phyloP scores from a whole-genome alignment of 805 yeast genomes.

The Danielia oregonensis region DNA sequence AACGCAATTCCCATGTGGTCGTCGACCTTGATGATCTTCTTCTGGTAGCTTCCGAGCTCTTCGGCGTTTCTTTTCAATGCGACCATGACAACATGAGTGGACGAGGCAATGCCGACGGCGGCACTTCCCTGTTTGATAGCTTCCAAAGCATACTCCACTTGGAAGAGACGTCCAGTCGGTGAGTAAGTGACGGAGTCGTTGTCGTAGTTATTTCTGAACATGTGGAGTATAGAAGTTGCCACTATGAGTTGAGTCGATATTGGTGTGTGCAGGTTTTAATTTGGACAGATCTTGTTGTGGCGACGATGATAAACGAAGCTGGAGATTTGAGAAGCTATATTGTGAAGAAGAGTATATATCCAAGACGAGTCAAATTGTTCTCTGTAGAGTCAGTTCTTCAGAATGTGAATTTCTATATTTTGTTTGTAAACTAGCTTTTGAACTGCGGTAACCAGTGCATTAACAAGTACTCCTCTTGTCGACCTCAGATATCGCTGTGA shows the following conservation, averaged over 20 bases:
- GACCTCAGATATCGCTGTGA: too few relatives aligned
- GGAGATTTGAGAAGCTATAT: too few relatives aligned
- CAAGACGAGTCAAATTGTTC: too few relatives aligned
- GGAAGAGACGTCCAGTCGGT: constrained; percentile 89
- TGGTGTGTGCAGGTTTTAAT: constrained; percentile 5
- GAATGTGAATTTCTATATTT: too few relatives aligned
- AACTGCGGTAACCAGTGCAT: too few relatives aligned
- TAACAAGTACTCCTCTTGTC: too few relatives aligned
- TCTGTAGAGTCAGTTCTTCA: too few relatives aligned
- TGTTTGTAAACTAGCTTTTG: too few relatives aligned
- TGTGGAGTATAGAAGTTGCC: constrained; percentile 8
- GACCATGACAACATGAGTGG: constrained; percentile 83
- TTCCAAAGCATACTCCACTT: constrained; percentile 76
- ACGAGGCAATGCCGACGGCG: constrained; percentile 88
- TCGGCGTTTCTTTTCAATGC: constrained; percentile 96
- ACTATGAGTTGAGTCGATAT: constrained; percentile 5
- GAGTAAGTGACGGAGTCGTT: constrained; percentile 98
- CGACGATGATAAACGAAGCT: too few relatives aligned
- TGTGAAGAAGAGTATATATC: too few relatives aligned
- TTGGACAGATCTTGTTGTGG: too few relatives aligned
- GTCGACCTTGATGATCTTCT: constrained; percentile 87
- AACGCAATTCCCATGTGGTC: constrained; percentile 92
- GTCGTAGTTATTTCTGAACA: constrained; percentile 97
- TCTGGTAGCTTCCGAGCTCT: constrained; percentile 94
- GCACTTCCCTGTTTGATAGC: constrained; percentile 98